A percentile compares a stretch with the other conserved stretches of the same genome.
Conservation (phyloP, 2,329 filamentous ascomycete species). For the Exutisphaerella laricina region DNA sequence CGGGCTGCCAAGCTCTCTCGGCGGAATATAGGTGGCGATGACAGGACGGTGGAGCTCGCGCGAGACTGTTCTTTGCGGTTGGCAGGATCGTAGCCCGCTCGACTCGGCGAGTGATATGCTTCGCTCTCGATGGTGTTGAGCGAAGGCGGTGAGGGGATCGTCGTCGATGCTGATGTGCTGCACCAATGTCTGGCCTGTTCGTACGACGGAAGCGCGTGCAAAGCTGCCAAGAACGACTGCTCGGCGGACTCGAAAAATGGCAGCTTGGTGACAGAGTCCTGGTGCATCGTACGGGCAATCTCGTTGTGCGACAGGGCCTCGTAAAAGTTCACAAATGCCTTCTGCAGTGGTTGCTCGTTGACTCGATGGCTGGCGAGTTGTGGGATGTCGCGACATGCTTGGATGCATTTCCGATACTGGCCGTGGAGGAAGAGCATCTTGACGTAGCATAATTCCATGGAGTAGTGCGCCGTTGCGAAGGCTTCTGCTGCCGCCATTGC, state of each 20-base stretch:
- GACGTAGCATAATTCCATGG: slow-evolving; percentile 27
- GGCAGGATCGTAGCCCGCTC: no score
- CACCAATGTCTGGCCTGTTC: slow-evolving; percentile 14
- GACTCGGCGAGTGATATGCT: slow-evolving; percentile 1
- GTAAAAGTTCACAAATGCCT: slow-evolving; percentile 43
- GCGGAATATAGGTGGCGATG: slow-evolving; percentile 8
- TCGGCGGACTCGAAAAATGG: slow-evolving; percentile 38
- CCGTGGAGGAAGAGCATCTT: slow-evolving; percentile 27
- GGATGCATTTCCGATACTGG: slow-evolving; percentile 31
- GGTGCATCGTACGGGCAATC: slow-evolving; percentile 43
- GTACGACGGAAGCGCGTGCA: slow-evolving; percentile 23
- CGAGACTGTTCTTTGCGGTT: no score
- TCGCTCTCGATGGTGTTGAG: neutral
- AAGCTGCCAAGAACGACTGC: slow-evolving; percentile 34
- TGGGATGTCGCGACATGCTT: slow-evolving; percentile 27
- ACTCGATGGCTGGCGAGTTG: slow-evolving; percentile 6
- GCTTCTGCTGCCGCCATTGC: no score
- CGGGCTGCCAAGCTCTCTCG: neutral
- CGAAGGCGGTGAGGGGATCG: no score
- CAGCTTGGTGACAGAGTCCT: slow-evolving; percentile 43
- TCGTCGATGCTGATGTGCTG: neutral
- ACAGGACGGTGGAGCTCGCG: slow-evolving; percentile 1
- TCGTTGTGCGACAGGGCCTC: slow-evolving; percentile 43
- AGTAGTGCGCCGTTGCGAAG: no score
- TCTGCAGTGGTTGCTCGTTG: slow-evolving; percentile 18